Base-by-base conservation (phyloP, 768 basidiomycete genomes). In the Hypholoma fasciculare region DNA sequence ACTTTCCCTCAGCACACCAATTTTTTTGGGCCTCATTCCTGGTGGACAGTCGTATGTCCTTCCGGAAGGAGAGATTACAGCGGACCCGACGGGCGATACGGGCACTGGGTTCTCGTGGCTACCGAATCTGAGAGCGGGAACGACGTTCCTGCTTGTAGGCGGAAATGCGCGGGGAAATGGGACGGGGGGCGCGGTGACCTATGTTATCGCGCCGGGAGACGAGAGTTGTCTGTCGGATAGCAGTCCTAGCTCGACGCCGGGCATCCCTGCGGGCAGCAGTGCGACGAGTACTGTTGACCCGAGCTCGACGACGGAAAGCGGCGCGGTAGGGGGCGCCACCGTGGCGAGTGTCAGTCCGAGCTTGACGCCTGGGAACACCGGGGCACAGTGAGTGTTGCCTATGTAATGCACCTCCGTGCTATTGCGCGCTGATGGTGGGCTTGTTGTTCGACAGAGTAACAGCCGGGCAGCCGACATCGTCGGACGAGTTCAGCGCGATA, bases 161-260 rank as follows among this genome's bases (percentile, higher is more conserved):
- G 40, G 40, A 3, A 9, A 42, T 7, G 40, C 5, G 16, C 3
- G 40, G 40, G 40, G 40, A 3, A 42, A 42, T 12, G 40, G 40
- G 13, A 42, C 40, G 13, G 13, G 16, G 2, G 40, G 40, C 3
- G 6, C 16, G 13, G 6, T 42, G 5, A 6, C 7, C 2, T 16
- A 9, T 12, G 13, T 42, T 7, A 12, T 42, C 7, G 13, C 40
- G 6, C 4, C 1, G 1, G 40, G 40, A 12, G 13, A 14, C 16
- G 40, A 16, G 13, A 42, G 16, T 12, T 42, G 40, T 14, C 13
- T 42, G 17, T 42, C 40, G 2, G 13, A 42, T 16, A 42, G 6
- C 7, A 16, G 40, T 12, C 40, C 40, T 0, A 90, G 87, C 52
- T 91, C 91, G 4, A 94, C 91, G 2, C 80, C 88, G 7, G 90